phyloP scores from a whole-genome alignment of 2,329 filamentous ascomycete genomes.

The Colletotrichum lini region DNA sequence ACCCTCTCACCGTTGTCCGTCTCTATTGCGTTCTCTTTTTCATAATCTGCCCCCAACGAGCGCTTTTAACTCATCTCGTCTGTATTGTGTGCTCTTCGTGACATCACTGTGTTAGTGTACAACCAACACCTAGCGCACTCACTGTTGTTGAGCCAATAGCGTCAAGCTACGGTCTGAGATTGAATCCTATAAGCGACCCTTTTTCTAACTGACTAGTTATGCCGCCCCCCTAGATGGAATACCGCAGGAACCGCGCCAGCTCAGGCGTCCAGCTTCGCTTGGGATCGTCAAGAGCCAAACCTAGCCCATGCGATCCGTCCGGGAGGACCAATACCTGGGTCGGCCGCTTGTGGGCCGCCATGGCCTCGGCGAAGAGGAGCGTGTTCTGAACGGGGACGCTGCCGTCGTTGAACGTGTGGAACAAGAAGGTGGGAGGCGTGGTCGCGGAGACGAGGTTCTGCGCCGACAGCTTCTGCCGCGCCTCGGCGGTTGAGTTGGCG shows the following conservation, averaged over 20 bases:
- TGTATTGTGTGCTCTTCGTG: too few relatives aligned
- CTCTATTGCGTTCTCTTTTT: too few relatives aligned
- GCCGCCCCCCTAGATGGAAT: constrained; percentile 34
- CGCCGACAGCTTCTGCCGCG: constrained; percentile 44
- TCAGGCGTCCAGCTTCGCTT: constrained; percentile 47
- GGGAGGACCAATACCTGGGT: constrained; percentile 49
- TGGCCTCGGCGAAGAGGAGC: constrained; percentile 47
- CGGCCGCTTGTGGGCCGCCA: constrained; percentile 45
- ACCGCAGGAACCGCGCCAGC: constrained; percentile 48
- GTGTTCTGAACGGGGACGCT: constrained; percentile 48
- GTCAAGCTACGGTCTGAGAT: too few relatives aligned
- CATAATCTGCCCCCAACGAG: too few relatives aligned
- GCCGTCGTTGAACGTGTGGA: constrained; percentile 50
- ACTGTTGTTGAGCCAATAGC: too few relatives aligned
- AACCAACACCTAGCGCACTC: too few relatives aligned
- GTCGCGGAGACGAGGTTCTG: constrained; percentile 45
- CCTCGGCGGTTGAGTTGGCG: constrained; percentile 39
- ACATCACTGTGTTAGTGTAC: too few relatives aligned
- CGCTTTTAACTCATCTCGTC: too few relatives aligned
- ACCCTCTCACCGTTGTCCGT: too few relatives aligned
- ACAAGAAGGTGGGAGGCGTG: constrained; percentile 54
- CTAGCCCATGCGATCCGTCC: constrained; percentile 48
- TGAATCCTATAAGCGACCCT: too few relatives aligned
- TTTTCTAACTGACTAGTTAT: neutral
- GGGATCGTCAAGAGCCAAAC: constrained; percentile 46